Evolutionary conservation across 1,284 basidiomycete species (phyloP).

Genomic region (Hemileia vastatrix): DNA sequence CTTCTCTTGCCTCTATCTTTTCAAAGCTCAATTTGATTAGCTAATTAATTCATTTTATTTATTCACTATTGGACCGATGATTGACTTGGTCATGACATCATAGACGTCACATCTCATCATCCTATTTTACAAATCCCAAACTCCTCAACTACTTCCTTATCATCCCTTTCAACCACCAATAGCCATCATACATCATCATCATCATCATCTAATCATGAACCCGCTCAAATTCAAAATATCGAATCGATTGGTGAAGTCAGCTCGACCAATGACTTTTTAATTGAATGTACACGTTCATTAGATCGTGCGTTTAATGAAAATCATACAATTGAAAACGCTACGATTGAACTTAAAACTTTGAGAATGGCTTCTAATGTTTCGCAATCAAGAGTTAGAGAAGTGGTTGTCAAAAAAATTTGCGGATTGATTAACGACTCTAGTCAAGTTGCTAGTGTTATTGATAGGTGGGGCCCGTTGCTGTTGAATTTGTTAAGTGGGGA

Average conservation of each 20-base stretch:
- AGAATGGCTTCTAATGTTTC: constrained; percentile 88
- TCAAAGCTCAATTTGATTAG: neutral
- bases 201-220: constrained; percentile 24
- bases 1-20: constrained; percentile 10
- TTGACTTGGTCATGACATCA: neutral
- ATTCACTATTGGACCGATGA: neutral
- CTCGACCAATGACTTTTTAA: constrained; percentile 56
- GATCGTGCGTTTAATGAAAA: constrained; percentile 81
- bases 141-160: constrained; percentile 24
- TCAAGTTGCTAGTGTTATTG: constrained; percentile 28
- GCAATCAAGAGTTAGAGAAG: constrained; percentile 63
- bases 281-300: constrained; percentile 67
- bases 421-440: constrained; percentile 54
- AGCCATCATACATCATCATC: constrained; percentile 32
- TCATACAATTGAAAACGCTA: constrained; percentile 80
- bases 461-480: constrained; percentile 45
- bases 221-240: constrained; percentile 9
- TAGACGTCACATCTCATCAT: constrained; percentile 12
- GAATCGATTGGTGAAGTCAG: constrained; percentile 22
- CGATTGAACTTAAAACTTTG: constrained; percentile 83
- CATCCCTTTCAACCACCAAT: constrained; percentile 33
- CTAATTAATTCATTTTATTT: neutral
- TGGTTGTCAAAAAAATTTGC: constrained; percentile 64
- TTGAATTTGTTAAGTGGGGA: constrained; percentile 42
- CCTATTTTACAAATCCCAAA: constrained; percentile 2